Evolutionary conservation across 768 basidiomycete species (phyloP).

Genomic region (Amanita molliuscula): DNA sequence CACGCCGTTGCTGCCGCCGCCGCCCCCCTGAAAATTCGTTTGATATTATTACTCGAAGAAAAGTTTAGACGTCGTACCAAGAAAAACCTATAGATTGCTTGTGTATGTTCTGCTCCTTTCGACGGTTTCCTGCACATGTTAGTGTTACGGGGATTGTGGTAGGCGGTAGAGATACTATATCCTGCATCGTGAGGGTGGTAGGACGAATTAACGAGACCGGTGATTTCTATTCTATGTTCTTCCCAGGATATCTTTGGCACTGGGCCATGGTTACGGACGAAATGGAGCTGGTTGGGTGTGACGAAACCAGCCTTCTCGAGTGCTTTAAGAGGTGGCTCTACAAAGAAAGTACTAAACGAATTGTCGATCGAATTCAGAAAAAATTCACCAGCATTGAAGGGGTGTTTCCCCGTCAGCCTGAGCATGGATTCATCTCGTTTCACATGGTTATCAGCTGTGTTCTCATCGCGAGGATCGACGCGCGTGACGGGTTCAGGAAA

Average conservation of each 20-base stretch:
- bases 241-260: slow-evolving; percentile 36
- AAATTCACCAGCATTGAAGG: slow-evolving; percentile 47
- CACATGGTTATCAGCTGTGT: slow-evolving; percentile 19
- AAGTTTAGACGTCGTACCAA: slow-evolving; percentile 20
- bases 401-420: slow-evolving; percentile 48
- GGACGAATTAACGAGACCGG: not conserved
- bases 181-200: slow-evolving; percentile 11
- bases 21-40: slow-evolving; percentile 19
- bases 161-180: slow-evolving; percentile 23
- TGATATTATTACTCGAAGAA: not conserved
- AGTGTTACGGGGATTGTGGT: slow-evolving; percentile 48
- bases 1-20: slow-evolving; percentile 42
- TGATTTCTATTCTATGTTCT: not conserved
- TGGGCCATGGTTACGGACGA: slow-evolving; percentile 55
- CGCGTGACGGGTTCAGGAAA: not conserved
- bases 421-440: slow-evolving; percentile 27
- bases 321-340: slow-evolving; percentile 1
- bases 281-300: slow-evolving; percentile 43
- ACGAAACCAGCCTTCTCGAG: slow-evolving; percentile 30
- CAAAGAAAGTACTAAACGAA: not conserved
- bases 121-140: slow-evolving; percentile 54
- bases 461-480: slow-evolving; percentile 1
- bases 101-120: slow-evolving; percentile 59
- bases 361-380: slow-evolving; percentile 23
- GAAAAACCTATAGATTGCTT: slow-evolving; percentile 44